These are phyloP conservation scores for Teratosphaeria gauchensis DNA, from an alignment of 2,329 filamentous ascomycete genomes.

Conservation along the genomic window DNA sequence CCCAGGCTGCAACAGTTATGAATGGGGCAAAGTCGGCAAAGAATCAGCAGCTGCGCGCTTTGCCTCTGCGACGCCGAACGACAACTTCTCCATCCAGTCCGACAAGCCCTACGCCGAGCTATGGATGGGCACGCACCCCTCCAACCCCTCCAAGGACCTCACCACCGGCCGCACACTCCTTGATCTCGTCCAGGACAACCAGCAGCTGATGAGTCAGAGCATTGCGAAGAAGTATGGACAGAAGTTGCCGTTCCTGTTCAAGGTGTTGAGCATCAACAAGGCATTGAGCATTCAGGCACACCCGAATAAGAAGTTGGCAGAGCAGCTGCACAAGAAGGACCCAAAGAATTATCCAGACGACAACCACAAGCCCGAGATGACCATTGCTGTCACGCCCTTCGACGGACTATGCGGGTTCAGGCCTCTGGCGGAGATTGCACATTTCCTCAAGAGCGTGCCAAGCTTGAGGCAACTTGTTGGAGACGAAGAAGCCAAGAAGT, in stretches of 20 bases:
- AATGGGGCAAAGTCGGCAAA: constrained; percentile 91
- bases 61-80: constrained; percentile 70
- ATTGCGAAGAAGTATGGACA: constrained; percentile 65
- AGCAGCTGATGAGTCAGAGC: constrained; percentile 64
- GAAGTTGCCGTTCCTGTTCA: constrained; percentile 93
- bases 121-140: constrained; percentile 99
- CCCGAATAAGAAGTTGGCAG: constrained; percentile 61
- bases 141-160: constrained; percentile 85
- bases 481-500: constrained; percentile 37
- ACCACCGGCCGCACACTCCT: constrained; percentile 74
- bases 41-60: constrained; percentile 83
- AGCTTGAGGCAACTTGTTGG: constrained; percentile 39
- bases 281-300: constrained; percentile 96
- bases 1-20: constrained; percentile 89
- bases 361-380: constrained; percentile 99
- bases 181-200: constrained; percentile 79
- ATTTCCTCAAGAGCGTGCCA: constrained; percentile 64
- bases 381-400: constrained; percentile 91
- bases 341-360: constrained; percentile 96
- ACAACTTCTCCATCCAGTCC: constrained; percentile 65
- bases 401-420: constrained; percentile 95
- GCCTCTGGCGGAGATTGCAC: constrained; percentile 72
- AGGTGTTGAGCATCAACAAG: constrained; percentile 91
- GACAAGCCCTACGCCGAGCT: constrained; percentile 96
- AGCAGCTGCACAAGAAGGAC: constrained; percentile 75